A percentile compares a stretch with the other conserved stretches of the same genome.
Evolutionary conservation across 176 grass and related monocot species (phyloP).

Genomic region (Phoenix roebelenii): DNA sequence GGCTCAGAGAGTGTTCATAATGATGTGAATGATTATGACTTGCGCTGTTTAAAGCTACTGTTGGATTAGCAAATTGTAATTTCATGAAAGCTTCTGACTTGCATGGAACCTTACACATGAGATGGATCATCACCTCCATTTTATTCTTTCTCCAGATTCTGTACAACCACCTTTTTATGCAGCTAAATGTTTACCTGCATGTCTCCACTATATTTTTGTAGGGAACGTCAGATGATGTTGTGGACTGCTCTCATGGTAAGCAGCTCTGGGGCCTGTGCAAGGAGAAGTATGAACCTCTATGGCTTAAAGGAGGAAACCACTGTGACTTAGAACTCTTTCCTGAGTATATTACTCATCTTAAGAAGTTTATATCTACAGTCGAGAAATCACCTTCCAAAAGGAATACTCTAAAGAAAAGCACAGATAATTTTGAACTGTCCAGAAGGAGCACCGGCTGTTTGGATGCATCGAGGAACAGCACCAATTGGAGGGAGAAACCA

Average conservation of each 20-base stretch:
- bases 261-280: conserved; percentile 77
- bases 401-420: background rate
- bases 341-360: background rate
- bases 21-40: too few relatives aligned
- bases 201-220: conserved; percentile 10
- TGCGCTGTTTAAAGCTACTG: too few relatives aligned
- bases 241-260: conserved; percentile 81
- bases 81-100: too few relatives aligned
- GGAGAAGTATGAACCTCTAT: conserved; percentile 91
- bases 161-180: too few relatives aligned
- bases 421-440: background rate
- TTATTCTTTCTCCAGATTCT: too few relatives aligned
- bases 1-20: too few relatives aligned
- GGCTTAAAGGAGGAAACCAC: conserved; percentile 68
- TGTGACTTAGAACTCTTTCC: conserved; percentile 4
- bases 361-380: conserved; percentile 1
- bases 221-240: conserved; percentile 88
- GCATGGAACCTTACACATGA: too few relatives aligned
- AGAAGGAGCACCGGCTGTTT: conserved; percentile 13
- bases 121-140: too few relatives aligned
- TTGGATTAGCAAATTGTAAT: too few relatives aligned
- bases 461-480: conserved; percentile 55
- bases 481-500: conserved; percentile 38
- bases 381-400: conserved; percentile 1
- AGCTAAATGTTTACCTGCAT: background rate